phyloP scores from a whole-genome alignment of 768 basidiomycete species.

The Lactarius deliciosus region DNA sequence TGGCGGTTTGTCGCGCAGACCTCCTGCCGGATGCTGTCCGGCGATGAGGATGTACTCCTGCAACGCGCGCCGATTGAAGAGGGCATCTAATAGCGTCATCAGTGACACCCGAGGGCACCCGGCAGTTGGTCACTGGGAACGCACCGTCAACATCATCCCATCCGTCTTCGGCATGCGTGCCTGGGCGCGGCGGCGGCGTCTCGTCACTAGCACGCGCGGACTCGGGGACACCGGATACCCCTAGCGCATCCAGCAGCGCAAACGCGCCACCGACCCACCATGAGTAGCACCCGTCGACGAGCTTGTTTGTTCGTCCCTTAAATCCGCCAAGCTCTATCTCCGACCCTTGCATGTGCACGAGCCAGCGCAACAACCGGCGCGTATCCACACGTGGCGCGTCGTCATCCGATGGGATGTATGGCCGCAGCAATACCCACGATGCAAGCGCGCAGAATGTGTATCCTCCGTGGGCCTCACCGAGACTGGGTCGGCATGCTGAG shows the following conservation, averaged over 20 bases:
- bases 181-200: conserved; percentile 42
- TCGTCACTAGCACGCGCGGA: conserved; percentile 36
- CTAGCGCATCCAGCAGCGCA: conserved; percentile 64
- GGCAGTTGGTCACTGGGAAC: conserved; percentile 21
- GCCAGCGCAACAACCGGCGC: conserved; percentile 70
- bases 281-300: conserved; percentile 99
- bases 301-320: conserved; percentile 89
- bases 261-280: conserved; percentile 99
- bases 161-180: conserved; percentile 37
- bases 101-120: not conserved
- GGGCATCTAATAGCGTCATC: conserved; percentile 38
- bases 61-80: conserved; percentile 65
- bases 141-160: conserved; percentile 78
- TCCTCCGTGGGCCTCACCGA: conserved; percentile 97
- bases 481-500: conserved; percentile 53
- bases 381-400: conserved; percentile 52
- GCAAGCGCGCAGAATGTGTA: conserved; percentile 95
- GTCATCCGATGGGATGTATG: conserved; percentile 42
- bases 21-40: conserved; percentile 83
- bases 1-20: conserved; percentile 92
- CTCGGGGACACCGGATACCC: conserved; percentile 36
- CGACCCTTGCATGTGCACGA: conserved; percentile 79
- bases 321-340: conserved; percentile 90
- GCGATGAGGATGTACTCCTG: conserved; percentile 87
- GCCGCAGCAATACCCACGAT: conserved; percentile 74